Base-by-base conservation (phyloP, 176 grass and related monocot species). In the Oryza glumipatula region DNA sequence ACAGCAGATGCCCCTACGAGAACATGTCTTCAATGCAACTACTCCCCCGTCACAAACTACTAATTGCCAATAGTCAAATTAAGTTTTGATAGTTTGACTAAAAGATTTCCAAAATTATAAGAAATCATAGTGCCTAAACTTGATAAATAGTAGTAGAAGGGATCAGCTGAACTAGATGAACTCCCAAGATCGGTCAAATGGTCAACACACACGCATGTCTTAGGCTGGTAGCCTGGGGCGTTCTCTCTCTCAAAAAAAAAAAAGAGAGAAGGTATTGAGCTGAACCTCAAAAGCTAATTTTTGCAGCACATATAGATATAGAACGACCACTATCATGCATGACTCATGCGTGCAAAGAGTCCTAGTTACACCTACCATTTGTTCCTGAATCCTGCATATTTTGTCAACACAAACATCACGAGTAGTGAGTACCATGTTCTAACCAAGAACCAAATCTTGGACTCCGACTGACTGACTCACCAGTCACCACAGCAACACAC, bases 361-460 rank as follows among this genome's bases (percentile, higher is more conserved):
- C 41, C 13, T 48, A 39, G 54, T 2, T 32, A 32, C 78, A 71
- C 64, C 72, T 47, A 67, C 41, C 46, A 11, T 67, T 49, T 76
- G 66, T 52, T 68, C 26, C 64, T 9, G 36, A 51, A 43, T 58
- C 47, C 64, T 12, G 36, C 70, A 43, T 69, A 76, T 70, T 76
- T 72, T 77, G 43, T 77, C 35, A 30, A 36, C 45, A 9, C 14
- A 63, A 32, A 39, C 70, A 39, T 36, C 70, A 47, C 65, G 12
- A 76, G n/a, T 67, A 48, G 70, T 38, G 60, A 58, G 48, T 51
- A 35, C 70, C 47, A 22, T 46, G 47, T 24, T 36, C 33, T 36
- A 60, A 54, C 51, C 14, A 36, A 36, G 66, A 85, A 71, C 65
- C 24, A 47, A n/a, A 86, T 82, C 79, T 83, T 74, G 60, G 46